phyloP scores from a whole-genome alignment of 2,329 filamentous ascomycete genomes.

The Cladosporium phlei region DNA sequence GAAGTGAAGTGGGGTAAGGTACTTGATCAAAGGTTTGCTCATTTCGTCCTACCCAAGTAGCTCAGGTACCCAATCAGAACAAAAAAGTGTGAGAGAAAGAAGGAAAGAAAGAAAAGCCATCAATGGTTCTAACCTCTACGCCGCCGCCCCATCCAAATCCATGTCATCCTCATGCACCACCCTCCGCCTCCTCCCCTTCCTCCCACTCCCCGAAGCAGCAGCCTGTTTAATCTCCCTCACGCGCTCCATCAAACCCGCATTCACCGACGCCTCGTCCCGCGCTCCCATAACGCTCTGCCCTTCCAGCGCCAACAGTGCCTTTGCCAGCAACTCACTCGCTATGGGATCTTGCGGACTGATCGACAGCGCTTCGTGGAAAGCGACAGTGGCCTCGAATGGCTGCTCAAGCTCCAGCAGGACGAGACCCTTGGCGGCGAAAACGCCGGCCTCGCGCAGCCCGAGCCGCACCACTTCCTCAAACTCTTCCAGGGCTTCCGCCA shows the following conservation, averaged over 20 bases:
- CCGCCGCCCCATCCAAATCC: slow-evolving; percentile 20
- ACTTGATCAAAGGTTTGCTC: too few relatives aligned
- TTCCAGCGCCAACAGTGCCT: slow-evolving; percentile 62
- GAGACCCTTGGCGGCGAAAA: slow-evolving; percentile 79
- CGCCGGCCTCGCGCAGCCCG: slow-evolving; percentile 67
- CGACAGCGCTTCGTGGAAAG: slow-evolving; percentile 79
- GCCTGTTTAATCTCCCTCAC: slow-evolving; percentile 8
- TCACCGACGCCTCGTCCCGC: slow-evolving; percentile 36
- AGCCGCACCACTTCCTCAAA: slow-evolving; percentile 85
- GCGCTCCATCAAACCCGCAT: slow-evolving; percentile 18
- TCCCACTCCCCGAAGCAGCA: not conserved
- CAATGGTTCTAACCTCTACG: too few relatives aligned
- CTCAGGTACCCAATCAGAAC: too few relatives aligned
- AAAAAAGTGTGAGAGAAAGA: too few relatives aligned
- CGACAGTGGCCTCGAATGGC: slow-evolving; percentile 70
- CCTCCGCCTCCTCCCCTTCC: slow-evolving; percentile 6
- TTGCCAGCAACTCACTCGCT: slow-evolving; percentile 70
- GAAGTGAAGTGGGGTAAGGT: too few relatives aligned
- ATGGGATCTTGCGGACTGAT: slow-evolving; percentile 75
- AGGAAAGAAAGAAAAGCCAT: too few relatives aligned
- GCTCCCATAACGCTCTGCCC: slow-evolving; percentile 44
- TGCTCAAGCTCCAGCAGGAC: slow-evolving; percentile 73
- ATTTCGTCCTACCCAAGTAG: too few relatives aligned
- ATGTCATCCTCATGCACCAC: slow-evolving; percentile 13
- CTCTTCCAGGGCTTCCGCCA: slow-evolving; percentile 67